Evolutionary conservation across 2,329 filamentous ascomycete genomes (phyloP).

Genomic region (Sodiomyces alkalinus): DNA sequence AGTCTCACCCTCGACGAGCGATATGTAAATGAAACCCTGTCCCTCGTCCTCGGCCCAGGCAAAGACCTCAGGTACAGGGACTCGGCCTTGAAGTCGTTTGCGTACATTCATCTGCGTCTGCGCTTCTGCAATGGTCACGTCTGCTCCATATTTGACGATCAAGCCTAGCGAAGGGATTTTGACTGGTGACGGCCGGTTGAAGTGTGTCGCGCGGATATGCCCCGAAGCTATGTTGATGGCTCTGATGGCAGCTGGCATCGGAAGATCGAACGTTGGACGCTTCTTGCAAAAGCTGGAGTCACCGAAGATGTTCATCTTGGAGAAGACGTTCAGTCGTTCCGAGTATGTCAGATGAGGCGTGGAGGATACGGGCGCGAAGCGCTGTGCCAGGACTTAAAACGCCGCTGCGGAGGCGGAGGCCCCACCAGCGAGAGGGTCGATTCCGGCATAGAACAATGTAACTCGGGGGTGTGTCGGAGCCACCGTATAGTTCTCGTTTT

Average conservation of each 20-base stretch:
- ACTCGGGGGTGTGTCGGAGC: no score
- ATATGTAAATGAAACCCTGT: background rate
- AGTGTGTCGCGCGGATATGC: conserved; percentile 5
- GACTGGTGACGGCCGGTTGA: conserved; percentile 15
- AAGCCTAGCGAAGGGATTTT: conserved; percentile 16
- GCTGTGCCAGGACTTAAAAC: no score
- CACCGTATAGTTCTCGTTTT: no score
- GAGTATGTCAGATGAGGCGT: no score
- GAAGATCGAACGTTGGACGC: conserved; percentile 10
- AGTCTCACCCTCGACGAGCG: background rate
- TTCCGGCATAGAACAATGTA: no score
- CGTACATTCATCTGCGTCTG: conserved; percentile 14
- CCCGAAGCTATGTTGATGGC: conserved; percentile 11
- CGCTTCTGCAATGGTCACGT: conserved; percentile 14
- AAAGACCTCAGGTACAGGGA: background rate
- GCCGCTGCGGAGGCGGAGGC: no score
- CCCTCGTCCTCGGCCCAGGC: background rate
- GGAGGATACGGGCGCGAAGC: no score
- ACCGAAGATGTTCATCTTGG: background rate
- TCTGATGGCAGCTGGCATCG: conserved; percentile 14
- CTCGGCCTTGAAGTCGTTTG: conserved; percentile 11
- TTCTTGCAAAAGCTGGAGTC: conserved; percentile 11
- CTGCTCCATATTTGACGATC: conserved; percentile 18
- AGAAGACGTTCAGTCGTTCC: no score
- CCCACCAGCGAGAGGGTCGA: no score